Base-by-base conservation (phyloP, 331 rosid genomes). In the Malus hybrid region DNA sequence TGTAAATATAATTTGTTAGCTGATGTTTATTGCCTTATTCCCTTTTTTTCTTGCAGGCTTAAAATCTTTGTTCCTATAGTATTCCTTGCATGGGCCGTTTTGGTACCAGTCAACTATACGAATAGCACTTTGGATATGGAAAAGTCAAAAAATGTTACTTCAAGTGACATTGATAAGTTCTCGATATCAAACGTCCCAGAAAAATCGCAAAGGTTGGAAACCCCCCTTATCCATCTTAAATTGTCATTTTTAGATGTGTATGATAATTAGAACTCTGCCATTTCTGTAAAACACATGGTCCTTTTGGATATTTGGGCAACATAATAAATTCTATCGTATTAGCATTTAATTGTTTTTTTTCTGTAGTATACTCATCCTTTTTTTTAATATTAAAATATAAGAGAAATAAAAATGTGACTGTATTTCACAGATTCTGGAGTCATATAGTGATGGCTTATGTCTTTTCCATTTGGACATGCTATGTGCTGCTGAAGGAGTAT, bases 11-110 rank as follows among this genome's bases (percentile, higher is more conserved):
- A 59, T 62, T 6, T 22, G 39, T 54, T 28, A 13, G 19, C 50
- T 34, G 65, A 48, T 81, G 65, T 77, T 86, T 79, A 78, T 81
- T 6, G n/a, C 6, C 22, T 20, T 71, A 9, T 71, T 78, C 42
- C 27, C 46, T 7, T 44, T 6, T 42, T 63, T 83, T 63, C 61
- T 65, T 90, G 84, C 88, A 93, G 98, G 61, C 94, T 93, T 76
- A 93, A 93, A 86, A 88, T 93, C 80, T 93, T 93, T 80, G 90
- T 93, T 82, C 98, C 98, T 16, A 79, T 93, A 80, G 89, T 93
- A 20, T 67, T 88, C 63, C 86, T 91, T 69, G 90, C 94, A 11
- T 93, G 93, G 94, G 93, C 90, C 39, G 68, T 93, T 63, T 73
- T 93, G 84, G 96, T 91, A 56, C 97, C 98, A 19, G 86, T 93